phyloP scores from a whole-genome alignment of 2,329 filamentous ascomycete species.

The Exserohilum turcica region DNA sequence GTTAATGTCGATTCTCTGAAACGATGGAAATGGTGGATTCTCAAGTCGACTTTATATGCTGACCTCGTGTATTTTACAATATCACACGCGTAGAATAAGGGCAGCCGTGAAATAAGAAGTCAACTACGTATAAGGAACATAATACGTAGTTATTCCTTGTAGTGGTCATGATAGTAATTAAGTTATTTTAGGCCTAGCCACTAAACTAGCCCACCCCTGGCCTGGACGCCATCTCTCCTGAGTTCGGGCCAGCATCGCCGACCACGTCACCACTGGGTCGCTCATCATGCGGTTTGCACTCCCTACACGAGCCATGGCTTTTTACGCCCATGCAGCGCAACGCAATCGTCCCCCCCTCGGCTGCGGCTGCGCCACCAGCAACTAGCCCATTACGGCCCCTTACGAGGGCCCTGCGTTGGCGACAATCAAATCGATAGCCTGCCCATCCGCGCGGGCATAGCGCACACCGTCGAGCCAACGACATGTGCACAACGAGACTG shows the following conservation, averaged over 20 bases:
- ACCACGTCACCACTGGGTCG: constrained; percentile 26
- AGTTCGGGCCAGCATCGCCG: constrained; percentile 21
- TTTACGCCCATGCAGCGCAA: background rate
- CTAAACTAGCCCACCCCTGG: constrained; percentile 4
- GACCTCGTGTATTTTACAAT: no score
- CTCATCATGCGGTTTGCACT: constrained; percentile 8
- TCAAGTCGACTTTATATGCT: no score
- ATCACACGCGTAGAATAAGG: no score
- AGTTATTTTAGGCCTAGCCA: no score
- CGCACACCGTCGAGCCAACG: background rate
- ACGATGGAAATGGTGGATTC: no score
- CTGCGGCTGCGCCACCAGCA: background rate
- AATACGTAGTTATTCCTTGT: no score
- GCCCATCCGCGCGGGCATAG: background rate
- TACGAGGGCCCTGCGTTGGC: background rate
- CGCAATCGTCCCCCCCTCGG: background rate
- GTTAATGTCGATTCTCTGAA: no score
- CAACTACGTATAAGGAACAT: no score
- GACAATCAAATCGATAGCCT: background rate
- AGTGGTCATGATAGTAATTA: no score
- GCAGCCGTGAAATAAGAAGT: no score
- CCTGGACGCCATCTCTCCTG: constrained; percentile 24
- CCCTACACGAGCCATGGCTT: background rate
- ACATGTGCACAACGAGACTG: background rate
- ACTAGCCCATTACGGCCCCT: constrained; percentile 3